Base-by-base conservation (phyloP, 371 early-diverging fungal species). In the Zychaea mexicana region DNA sequence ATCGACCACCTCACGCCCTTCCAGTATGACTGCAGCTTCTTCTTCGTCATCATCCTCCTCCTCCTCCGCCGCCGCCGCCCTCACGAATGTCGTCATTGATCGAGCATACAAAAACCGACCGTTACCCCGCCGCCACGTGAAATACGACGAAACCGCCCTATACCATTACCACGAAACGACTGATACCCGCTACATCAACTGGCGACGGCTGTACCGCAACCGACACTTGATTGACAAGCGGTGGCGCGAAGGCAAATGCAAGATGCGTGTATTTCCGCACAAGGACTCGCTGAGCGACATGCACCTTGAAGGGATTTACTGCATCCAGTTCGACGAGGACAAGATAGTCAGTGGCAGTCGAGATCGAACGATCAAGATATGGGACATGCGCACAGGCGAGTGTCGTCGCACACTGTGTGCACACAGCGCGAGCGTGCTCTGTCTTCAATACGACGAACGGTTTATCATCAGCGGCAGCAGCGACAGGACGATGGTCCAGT, bases 241-340 rank as follows among this genome's bases (percentile, higher is more conserved):
- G 61, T 96, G 96, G 93, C 73, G 71, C 13, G 64, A 71, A 13
- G 94, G 92, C 3, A 68, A 74, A 49, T 88, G 79, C 57, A 80
- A 78, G 9, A 74, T 83, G 15, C 75, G 81, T 27, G 75, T 80
- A 12, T 83, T 92, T 32, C 86, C 89, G 45, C 57, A 56, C 46
- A 55, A 60, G 26, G 57, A 53, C n/a, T 10, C 52, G 2, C 46
- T 27, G 55, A 17, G 54, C 2, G 77, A 79, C 24, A 90, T 96
- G 28, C 99, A 98, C 68, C 64, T 79, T 0, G 98, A 97, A 61
- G 90, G 94, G 26, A 93, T 99, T 32, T 95, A 98, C 65, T 95
- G 95, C 67, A 79, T 96, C 13, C 97, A 94, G 72, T 92, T 92
- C 64, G 91, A 92, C 62, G 75, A 76, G 0, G 59, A 73, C 33